Percentiles rank a stretch among this genome's conserved stretches.
Conservation (phyloP, 2,329 filamentous ascomycete genomes). For the Pseudogymnoascus sp. region DNA sequence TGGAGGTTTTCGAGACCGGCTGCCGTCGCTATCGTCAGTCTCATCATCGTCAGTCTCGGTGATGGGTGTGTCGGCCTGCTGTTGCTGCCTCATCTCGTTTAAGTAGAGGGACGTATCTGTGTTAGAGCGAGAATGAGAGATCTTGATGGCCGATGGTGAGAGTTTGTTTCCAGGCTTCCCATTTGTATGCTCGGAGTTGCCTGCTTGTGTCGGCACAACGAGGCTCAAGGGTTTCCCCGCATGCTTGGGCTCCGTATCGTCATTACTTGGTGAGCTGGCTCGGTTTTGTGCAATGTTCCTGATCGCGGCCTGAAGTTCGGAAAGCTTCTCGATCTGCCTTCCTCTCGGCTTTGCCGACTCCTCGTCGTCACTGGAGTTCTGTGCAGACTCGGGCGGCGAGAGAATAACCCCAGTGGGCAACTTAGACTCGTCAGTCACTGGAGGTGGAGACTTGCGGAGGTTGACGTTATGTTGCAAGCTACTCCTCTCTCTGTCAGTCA, state of each 20-base stretch:
- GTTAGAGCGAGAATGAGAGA: slow-evolving; percentile 23
- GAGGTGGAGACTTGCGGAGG: slow-evolving; percentile 76
- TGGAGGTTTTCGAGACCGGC: slow-evolving; percentile 65
- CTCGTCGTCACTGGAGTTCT: slow-evolving; percentile 79
- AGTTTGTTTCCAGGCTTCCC: background rate
- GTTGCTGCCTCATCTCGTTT: slow-evolving; percentile 15
- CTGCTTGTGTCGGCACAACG: slow-evolving; percentile 30
- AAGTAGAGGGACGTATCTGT: slow-evolving; percentile 42
- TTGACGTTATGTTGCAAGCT: slow-evolving; percentile 41
- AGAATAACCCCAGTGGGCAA: slow-evolving; percentile 82
- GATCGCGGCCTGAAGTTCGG: slow-evolving; percentile 73
- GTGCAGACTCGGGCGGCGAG: slow-evolving; percentile 79
- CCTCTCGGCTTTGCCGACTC: slow-evolving; percentile 36
- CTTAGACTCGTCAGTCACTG: slow-evolving; percentile 58
- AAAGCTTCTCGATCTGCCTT: slow-evolving; percentile 24
- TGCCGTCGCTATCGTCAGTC: slow-evolving; percentile 40
- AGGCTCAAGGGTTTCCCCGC: slow-evolving; percentile 23
- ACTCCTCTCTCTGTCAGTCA: slow-evolving; percentile 21
- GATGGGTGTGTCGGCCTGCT: slow-evolving; percentile 30
- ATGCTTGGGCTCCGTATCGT: slow-evolving; percentile 16
- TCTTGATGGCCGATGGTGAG: slow-evolving; percentile 18
- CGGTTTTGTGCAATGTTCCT: slow-evolving; percentile 65
- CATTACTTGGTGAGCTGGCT: slow-evolving; percentile 43
- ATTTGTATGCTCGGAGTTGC: slow-evolving; percentile 24
- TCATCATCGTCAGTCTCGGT: slow-evolving; percentile 53